Conservation (phyloP, 495 filamentous ascomycete genomes). For the Penicillium robsamsonii region DNA sequence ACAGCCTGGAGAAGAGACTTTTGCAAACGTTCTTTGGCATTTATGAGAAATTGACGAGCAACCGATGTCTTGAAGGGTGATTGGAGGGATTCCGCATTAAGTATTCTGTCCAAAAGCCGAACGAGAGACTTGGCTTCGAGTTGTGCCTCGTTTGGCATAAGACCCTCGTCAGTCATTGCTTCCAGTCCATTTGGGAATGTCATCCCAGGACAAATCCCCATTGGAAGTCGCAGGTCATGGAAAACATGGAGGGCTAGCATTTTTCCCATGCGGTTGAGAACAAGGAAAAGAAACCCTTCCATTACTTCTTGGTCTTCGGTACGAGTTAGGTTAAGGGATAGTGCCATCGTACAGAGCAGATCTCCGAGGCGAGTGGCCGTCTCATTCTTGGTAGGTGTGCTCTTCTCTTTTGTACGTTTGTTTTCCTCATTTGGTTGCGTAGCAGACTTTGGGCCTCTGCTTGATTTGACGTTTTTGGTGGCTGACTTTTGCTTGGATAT, state of each 20-base stretch:
- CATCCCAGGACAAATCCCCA: constrained; percentile 26
- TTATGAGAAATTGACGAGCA: constrained; percentile 18
- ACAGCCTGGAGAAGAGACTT: constrained; percentile 42
- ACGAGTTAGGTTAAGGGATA: constrained; percentile 25
- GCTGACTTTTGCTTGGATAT: constrained; percentile 12
- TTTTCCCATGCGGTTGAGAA: constrained; percentile 37
- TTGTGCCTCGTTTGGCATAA: constrained; percentile 21
- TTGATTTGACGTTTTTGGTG: background rate
- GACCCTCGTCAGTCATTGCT: constrained; percentile 21
- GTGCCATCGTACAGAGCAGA: constrained; percentile 31
- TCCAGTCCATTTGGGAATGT: constrained; percentile 31
- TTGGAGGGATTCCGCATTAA: constrained; percentile 13
- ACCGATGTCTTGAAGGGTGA: background rate
- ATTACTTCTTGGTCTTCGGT: constrained; percentile 31
- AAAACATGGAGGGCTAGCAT: constrained; percentile 42
- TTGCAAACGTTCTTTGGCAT: constrained; percentile 35
- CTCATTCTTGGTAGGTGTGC: constrained; percentile 14
- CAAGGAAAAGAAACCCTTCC: constrained; percentile 39
- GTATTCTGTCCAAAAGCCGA: constrained; percentile 37
- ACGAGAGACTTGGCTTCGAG: constrained; percentile 38
- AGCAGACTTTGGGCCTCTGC: background rate
- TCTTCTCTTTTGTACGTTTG: constrained; percentile 1
- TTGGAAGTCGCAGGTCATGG: constrained; percentile 25
- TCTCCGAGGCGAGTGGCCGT: constrained; percentile 18
- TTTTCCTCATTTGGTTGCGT: background rate